These are phyloP conservation scores for Pseudodiploospora longispora DNA, from an alignment of 2,329 filamentous ascomycete species.

Conservation along the genomic window DNA sequence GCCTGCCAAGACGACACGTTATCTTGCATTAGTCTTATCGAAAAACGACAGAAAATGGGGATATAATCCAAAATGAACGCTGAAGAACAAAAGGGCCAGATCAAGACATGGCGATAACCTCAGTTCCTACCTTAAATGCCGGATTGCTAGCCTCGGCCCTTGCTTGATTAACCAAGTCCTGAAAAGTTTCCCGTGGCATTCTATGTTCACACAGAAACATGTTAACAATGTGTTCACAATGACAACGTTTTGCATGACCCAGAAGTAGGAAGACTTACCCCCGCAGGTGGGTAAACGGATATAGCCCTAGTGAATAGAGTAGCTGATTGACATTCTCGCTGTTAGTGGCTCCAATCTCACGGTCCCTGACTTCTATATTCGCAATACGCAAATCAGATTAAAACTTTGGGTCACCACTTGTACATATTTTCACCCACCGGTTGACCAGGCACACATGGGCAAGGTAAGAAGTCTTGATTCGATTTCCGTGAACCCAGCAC, in stretches of 20 bases:
- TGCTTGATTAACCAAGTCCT: slow-evolving; percentile 49
- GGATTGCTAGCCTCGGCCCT: slow-evolving; percentile 44
- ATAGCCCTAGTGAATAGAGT: slow-evolving; percentile 47
- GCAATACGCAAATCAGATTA: background rate
- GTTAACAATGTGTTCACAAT: background rate
- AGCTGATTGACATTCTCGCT: slow-evolving; percentile 46
- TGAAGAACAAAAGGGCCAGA: too few relatives aligned
- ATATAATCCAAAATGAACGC: too few relatives aligned
- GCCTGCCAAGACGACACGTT: slow-evolving; percentile 29
- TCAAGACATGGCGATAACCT: too few relatives aligned
- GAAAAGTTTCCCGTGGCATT: slow-evolving; percentile 50
- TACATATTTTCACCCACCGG: slow-evolving; percentile 35
- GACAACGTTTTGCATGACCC: too few relatives aligned
- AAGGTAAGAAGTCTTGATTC: slow-evolving; percentile 57
- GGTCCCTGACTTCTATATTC: slow-evolving; percentile 38
- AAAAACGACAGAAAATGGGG: too few relatives aligned
- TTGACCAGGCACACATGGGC: slow-evolving; percentile 63
- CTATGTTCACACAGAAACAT: slow-evolving; percentile 24
- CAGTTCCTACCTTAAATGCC: slow-evolving; percentile 43
- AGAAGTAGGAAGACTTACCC: slow-evolving; percentile 27
- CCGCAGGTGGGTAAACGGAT: slow-evolving; percentile 45
- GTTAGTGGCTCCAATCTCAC: slow-evolving; percentile 46
- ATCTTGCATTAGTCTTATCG: too few relatives aligned
- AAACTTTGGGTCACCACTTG: too few relatives aligned
- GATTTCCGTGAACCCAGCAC: slow-evolving; percentile 60